Evolutionary conservation across 129 eudicot species (phyloP).

Genomic region (Kitagawia praeruptora): DNA sequence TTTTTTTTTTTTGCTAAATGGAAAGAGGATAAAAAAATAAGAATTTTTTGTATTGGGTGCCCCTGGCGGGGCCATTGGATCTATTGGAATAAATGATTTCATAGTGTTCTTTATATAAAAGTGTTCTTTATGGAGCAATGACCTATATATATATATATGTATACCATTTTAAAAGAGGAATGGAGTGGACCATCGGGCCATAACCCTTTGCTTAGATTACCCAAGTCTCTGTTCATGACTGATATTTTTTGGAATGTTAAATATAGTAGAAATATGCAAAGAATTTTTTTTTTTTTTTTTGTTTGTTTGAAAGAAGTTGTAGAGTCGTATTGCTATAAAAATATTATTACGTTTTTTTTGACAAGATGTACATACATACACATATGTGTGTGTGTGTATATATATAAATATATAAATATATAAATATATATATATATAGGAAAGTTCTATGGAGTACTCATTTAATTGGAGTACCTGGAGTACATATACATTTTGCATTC

Average conservation of each 20-base stretch:
- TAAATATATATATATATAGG: too few relatives aligned
- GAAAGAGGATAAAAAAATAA: too few relatives aligned
- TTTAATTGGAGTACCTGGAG: too few relatives aligned
- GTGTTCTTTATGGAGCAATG: too few relatives aligned
- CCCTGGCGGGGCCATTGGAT: too few relatives aligned
- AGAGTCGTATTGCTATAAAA: not conserved
- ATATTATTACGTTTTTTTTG: not conserved
- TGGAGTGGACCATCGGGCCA: not conserved
- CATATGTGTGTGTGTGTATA: rapidly evolving
- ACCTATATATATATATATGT: not conserved
- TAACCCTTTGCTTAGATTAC: not conserved
- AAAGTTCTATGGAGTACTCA: too few relatives aligned
- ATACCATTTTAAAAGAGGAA: not conserved
- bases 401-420: not conserved
- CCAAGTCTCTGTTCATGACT: not conserved
- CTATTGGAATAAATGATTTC: too few relatives aligned
- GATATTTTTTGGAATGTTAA: not conserved
- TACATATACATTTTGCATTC: too few relatives aligned
- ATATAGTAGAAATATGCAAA: not conserved
- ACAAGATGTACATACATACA: too few relatives aligned
- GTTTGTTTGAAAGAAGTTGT: not conserved
- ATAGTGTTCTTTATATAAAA: too few relatives aligned
- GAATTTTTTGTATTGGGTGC: too few relatives aligned
- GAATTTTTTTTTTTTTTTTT: not conserved
- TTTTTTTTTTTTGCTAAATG: too few relatives aligned